Evolutionary conservation across 2,329 filamentous ascomycete species (phyloP).

Genomic region (Epichloe sylvatica): DNA sequence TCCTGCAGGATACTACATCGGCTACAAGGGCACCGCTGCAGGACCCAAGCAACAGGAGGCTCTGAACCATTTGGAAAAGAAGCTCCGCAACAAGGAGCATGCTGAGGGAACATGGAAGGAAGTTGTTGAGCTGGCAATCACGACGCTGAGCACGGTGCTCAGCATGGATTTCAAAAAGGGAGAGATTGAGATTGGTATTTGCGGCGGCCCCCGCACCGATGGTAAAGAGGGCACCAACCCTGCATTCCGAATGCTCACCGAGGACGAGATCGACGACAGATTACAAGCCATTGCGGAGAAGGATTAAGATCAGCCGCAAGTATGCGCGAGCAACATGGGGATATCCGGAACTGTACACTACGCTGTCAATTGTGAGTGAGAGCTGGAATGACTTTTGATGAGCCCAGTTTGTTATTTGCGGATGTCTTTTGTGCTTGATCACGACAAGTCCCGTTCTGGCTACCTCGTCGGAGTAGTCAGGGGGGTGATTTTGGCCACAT

Average conservation of each 20-base stretch:
- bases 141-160: constrained; percentile 85
- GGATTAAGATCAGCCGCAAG: constrained; percentile 46
- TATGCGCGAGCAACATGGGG: not conserved
- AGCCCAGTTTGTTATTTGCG: not conserved
- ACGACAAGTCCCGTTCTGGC: not conserved
- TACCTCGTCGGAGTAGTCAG: not conserved
- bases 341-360: not conserved
- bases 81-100: constrained; percentile 96
- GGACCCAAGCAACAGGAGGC: constrained; percentile 98
- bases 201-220: constrained; percentile 71
- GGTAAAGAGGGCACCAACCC: constrained; percentile 70
- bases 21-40: constrained; percentile 95
- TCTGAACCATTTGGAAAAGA: constrained; percentile 97
- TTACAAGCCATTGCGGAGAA: constrained; percentile 97
- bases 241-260: constrained; percentile 75
- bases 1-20: constrained; percentile 92
- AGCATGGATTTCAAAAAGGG: constrained; percentile 99
- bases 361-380: constrained; percentile 1
- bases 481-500: not conserved
- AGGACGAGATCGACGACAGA: constrained; percentile 96
- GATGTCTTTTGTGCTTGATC: too few relatives aligned
- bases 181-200: constrained; percentile 95
- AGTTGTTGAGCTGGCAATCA: constrained; percentile 92
- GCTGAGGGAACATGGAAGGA: constrained; percentile 93
- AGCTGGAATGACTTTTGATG: not conserved